Evolutionary conservation across 2,329 filamentous ascomycete genomes (phyloP), one percentile per base, ranked within the genome.

Genomic region (Aspergillus sojae): DNA sequence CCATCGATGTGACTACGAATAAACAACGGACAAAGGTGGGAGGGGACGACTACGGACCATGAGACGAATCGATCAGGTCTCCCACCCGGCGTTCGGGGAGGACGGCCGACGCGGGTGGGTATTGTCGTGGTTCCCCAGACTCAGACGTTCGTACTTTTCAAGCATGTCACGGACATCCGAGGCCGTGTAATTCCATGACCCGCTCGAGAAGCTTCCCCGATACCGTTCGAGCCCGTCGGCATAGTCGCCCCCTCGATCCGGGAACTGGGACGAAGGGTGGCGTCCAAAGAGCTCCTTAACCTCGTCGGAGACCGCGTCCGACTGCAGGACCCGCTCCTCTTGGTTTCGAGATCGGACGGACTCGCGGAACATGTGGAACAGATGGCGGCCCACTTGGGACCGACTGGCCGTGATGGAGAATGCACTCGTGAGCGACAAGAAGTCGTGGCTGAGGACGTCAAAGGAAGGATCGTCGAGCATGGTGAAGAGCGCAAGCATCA

Each of bases 401-500:
- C 71, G 66, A 19, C 58, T 64, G 19, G 71, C 66, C n/a, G 74
- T 66, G n/a, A 69, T 64, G 1, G 67, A 66, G 60, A 75, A 70
- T 0, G 75, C 70, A 46, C 72, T 75, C 2, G 72, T 71, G 0
- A 79, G 71, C 0, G 72, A 71, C 1, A 79, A 64, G 45, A 78
- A 79, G 46, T 78, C 75, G 2, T 63, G 56, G 41, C 78, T 74
- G 0, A 77, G 62, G 1, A 78, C 70, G 54, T 78, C 72, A 59
- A 77, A 78, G 0, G 65, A 53, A 6, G 63, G 62, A 1, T 68
- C 64, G 6, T 76, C 72, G 2, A 78, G 62, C 66, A 79, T 62
- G 0, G 73, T 71, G 54, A 78, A 79, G 0, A 79, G 64, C 1
- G 76, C 77, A 4, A 79, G 68, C n/a, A 77, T 78, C 54, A 79